Conservation (phyloP, 306 rosid species). For the Dryas drummondii region DNA sequence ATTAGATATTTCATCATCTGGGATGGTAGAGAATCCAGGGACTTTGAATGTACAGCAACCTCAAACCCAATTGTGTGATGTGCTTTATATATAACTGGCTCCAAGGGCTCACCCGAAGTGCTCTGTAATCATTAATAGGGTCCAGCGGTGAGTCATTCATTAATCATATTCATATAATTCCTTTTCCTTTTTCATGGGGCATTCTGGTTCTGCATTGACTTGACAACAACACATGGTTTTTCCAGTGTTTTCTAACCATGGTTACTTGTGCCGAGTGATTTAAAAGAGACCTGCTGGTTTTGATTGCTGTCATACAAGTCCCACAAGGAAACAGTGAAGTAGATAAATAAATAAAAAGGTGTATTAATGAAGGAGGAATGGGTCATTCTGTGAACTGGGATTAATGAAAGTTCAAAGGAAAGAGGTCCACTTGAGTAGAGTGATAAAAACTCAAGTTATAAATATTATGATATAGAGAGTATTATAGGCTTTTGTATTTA, state of each 20-base stretch:
- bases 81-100: not conserved
- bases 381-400: constrained; percentile 18
- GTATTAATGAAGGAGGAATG: constrained; percentile 25
- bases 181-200: too few species aligned
- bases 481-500: too few species aligned
- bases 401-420: not conserved
- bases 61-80: not conserved
- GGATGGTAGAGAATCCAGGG: not conserved
- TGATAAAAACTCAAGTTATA: too few species aligned
- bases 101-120: not conserved
- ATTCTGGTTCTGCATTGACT: too few species aligned
- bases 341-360: not conserved
- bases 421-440: not conserved
- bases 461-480: too few species aligned
- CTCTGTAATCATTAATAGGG: not conserved
- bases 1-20: too few species aligned
- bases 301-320: not conserved
- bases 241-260: too few species aligned
- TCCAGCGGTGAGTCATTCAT: constrained; percentile 7
- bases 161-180: constrained; percentile 5
- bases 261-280: constrained; percentile 4
- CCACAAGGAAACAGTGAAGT: constrained; percentile 22
- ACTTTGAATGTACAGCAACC: not conserved
- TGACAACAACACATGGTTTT: too few species aligned
- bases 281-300: not conserved